phyloP scores from a whole-genome alignment of 768 basidiomycete species.

The Mycena kentingensis region DNA sequence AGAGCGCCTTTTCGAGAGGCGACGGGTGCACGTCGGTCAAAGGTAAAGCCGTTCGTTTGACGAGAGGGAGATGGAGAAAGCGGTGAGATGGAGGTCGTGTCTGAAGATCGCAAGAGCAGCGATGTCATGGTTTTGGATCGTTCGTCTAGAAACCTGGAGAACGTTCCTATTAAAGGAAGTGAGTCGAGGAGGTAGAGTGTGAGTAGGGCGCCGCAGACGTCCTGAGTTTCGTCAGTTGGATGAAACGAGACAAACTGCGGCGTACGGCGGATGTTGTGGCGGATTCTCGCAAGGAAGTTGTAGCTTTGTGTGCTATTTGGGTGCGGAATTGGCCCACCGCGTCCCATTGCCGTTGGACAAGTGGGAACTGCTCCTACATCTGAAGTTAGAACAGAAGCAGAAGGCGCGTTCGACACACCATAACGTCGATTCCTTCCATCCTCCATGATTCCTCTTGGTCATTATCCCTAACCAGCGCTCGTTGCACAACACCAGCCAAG shows the following conservation, averaged over 20 bases:
- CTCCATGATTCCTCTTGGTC: conserved; percentile 63
- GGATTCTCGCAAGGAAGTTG: conserved; percentile 69
- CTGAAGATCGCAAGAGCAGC: conserved; percentile 40
- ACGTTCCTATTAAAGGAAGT: conserved; percentile 70
- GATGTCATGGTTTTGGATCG: conserved; percentile 59
- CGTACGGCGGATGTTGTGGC: conserved; percentile 55
- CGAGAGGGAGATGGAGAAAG: conserved; percentile 13
- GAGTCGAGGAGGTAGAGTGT: conserved; percentile 91
- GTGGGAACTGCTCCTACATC: conserved; percentile 77
- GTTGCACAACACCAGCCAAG: conserved; percentile 82
- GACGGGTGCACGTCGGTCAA: conserved; percentile 21
- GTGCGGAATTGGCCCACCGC: conserved; percentile 81
- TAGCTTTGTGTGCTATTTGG: conserved; percentile 90
- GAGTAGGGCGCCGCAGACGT: conserved; percentile 74
- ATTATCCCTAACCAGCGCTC: conserved; percentile 64
- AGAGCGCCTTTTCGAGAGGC: conserved; percentile 38
- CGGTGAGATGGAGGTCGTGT: conserved; percentile 20
- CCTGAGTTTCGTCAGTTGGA: conserved; percentile 41
- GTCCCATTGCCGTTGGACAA: conserved; percentile 94
- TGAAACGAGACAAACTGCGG: conserved; percentile 7
- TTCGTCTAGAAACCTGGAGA: conserved; percentile 71
- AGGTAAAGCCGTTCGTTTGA: conserved; percentile 38
- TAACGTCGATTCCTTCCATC: conserved; percentile 60
- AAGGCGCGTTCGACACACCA: conserved; percentile 42
- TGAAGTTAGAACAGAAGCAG: conserved; percentile 1